Evolutionary conservation across 495 filamentous ascomycete genomes (phyloP), one percentile per base, ranked within the genome.

Genomic region (Chaetomium tenue): DNA sequence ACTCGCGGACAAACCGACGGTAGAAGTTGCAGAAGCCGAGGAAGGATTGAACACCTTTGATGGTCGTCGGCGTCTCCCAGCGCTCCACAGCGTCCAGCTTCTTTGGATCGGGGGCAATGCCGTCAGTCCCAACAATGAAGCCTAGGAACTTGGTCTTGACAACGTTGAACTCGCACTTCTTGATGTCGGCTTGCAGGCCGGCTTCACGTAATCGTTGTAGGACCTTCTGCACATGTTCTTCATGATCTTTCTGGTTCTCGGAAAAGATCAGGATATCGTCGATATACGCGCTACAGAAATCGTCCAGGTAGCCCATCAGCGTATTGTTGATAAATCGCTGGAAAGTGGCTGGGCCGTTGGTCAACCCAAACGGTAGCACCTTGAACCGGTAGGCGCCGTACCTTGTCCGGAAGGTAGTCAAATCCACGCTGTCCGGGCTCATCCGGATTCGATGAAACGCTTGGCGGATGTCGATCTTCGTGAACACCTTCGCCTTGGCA

Each of bases 271-370:
- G 47, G 47, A 51, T 51, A 25, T 51, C 47, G 8, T 51, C 47
- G n/a, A 51, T 20, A 13, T 51, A 51, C 22, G 22, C 22, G 22
- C 20, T 51, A 8, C n/a, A 51, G 47, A 51, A 51, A 22, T 25
- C 22, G 47, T 51, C 47, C 25, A 51, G 47, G n/a, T 51, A 13
- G 6, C 23, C 47, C 23, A 8, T 20, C 8, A 51, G 22, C 4
- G 47, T 51, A 25, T 51, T 22, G 47, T 51, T 51, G 47, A 51
- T 51, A 51, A 51, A 23, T 22, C 44, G 44, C 18, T 47, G 44
- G 44, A 47, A 47, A 18, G n/a, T 47, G 18, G 44, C n/a, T 4
- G 44, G 44, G 23, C 4, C 22, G 22, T 22, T n/a, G 8, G 47
- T 51, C 47, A 51, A 9, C 20, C 47, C 13, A 12, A 51, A 51